These are phyloP conservation scores for Microthlaspi erraticum DNA, from an alignment of 345 rosid genomes.

Conservation along the genomic window DNA sequence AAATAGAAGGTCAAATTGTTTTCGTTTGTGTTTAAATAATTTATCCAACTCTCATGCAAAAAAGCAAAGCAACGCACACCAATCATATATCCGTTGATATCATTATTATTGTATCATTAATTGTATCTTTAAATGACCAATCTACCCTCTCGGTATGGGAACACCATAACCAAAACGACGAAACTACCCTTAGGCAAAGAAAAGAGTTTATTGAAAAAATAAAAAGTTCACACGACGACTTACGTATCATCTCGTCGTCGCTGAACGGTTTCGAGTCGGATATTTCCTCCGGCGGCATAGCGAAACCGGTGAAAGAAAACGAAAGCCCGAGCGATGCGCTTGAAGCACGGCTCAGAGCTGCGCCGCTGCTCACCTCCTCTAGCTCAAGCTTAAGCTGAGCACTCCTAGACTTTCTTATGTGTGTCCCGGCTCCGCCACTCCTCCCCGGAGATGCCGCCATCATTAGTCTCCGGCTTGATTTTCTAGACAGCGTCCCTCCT, in stretches of 20 bases:
- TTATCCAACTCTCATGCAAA: constrained; percentile 37
- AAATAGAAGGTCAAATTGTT: constrained; percentile 28
- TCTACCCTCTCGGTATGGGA: constrained; percentile 32
- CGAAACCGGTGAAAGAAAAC: constrained; percentile 94
- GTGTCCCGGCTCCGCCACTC: constrained; percentile 56
- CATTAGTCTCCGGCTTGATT: constrained; percentile 68
- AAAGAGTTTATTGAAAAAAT: neutral
- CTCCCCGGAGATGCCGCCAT: constrained; percentile 66
- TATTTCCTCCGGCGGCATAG: constrained; percentile 79
- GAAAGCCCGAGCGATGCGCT: constrained; percentile 94
- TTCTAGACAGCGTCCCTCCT: constrained; percentile 61
- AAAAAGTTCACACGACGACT: constrained; percentile 44
- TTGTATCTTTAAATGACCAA: constrained; percentile 10
- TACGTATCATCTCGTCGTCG: constrained; percentile 93
- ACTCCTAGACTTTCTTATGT: constrained; percentile 88
- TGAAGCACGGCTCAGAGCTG: constrained; percentile 92
- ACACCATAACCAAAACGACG: neutral
- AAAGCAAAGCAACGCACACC: constrained; percentile 44
- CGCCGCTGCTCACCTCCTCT: constrained; percentile 83
- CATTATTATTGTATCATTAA: constrained; percentile 33
- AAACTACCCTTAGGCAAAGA: constrained; percentile 9
- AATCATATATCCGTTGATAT: constrained; percentile 44
- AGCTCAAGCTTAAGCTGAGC: constrained; percentile 75
- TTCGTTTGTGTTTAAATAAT: constrained; percentile 32
- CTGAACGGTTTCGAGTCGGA: constrained; percentile 82